Percentiles rank a stretch among this genome's conserved stretches.
Evolutionary conservation across 2,329 filamentous ascomycete genomes (phyloP).

Genomic region (Fusarium chlamydosporum): DNA sequence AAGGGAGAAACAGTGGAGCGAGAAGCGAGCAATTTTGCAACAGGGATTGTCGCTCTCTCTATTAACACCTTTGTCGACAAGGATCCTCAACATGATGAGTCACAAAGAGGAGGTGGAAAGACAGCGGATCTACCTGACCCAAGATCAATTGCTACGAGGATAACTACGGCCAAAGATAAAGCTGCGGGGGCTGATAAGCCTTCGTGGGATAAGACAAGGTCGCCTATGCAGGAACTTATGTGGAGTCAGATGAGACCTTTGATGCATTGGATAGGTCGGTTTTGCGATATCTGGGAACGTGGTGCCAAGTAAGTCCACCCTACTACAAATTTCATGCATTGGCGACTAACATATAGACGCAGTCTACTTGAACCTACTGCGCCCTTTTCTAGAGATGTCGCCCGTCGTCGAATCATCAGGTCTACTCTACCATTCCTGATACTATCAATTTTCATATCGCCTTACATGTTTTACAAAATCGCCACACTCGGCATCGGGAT

Average conservation of each 20-base stretch:
- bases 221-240: slow-evolving; percentile 80
- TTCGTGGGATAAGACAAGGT: slow-evolving; percentile 79
- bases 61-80: slow-evolving; percentile 80
- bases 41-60: slow-evolving; percentile 68
- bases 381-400: slow-evolving; percentile 70
- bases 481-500: background rate
- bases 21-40: slow-evolving; percentile 83
- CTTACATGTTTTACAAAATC: slow-evolving; percentile 3
- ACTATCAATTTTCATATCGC: background rate
- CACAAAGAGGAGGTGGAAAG: slow-evolving; percentile 62
- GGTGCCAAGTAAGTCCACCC: slow-evolving; percentile 53
- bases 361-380: slow-evolving; percentile 68
- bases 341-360: background rate
- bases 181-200: slow-evolving; percentile 59
- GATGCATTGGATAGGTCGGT: slow-evolving; percentile 67
- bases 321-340: too few relatives aligned
- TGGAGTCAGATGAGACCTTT: slow-evolving; percentile 79
- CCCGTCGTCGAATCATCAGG: slow-evolving; percentile 57
- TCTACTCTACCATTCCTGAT: background rate
- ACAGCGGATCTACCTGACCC: background rate
- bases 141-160: slow-evolving; percentile 60
- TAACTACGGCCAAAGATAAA: slow-evolving; percentile 55
- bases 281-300: slow-evolving; percentile 61
- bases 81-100: slow-evolving; percentile 70
- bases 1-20: slow-evolving; percentile 84